phyloP scores from a whole-genome alignment of 495 filamentous ascomycete genomes.

The Penicillium flavigenum region DNA sequence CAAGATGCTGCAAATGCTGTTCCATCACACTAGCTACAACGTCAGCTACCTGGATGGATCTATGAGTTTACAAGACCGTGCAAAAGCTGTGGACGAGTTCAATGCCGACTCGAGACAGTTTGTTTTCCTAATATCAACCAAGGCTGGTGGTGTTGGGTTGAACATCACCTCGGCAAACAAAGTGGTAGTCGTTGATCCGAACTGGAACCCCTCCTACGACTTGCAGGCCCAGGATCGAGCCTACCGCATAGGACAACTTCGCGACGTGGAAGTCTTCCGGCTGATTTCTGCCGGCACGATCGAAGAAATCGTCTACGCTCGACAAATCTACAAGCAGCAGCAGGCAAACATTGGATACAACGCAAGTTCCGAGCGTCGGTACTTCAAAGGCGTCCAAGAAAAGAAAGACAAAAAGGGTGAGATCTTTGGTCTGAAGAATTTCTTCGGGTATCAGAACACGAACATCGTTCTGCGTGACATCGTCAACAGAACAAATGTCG shows the following conservation, averaged over 20 bases:
- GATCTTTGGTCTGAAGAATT: constrained; percentile 85
- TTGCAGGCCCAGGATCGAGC: constrained; percentile 96
- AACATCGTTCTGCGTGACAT: constrained; percentile 84
- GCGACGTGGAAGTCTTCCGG: constrained; percentile 95
- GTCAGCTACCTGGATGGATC: constrained; percentile 87
- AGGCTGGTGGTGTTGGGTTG: constrained; percentile 83
- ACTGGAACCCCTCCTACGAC: constrained; percentile 95
- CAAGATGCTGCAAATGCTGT: constrained; percentile 81
- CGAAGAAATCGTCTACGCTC: constrained; percentile 95
- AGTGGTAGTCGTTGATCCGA: constrained; percentile 94
- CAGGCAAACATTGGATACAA: constrained; percentile 98
- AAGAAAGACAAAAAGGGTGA: constrained; percentile 80
- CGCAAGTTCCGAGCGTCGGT: constrained; percentile 85
- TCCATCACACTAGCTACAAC: constrained; percentile 86
- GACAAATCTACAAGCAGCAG: constrained; percentile 98
- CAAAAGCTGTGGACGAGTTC: constrained; percentile 80
- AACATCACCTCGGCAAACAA: constrained; percentile 99
- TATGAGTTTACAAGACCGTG: constrained; percentile 81
- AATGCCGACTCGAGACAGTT: constrained; percentile 87
- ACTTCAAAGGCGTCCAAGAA: constrained; percentile 93
- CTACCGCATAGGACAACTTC: constrained; percentile 89
- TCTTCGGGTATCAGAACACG: constrained; percentile 81
- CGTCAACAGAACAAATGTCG: constrained; percentile 96
- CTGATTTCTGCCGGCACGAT: constrained; percentile 92
- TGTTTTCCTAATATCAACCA: constrained; percentile 93